Conservation (phyloP, 306 rosid genomes). For the Glycyrrhiza uralensis region DNA sequence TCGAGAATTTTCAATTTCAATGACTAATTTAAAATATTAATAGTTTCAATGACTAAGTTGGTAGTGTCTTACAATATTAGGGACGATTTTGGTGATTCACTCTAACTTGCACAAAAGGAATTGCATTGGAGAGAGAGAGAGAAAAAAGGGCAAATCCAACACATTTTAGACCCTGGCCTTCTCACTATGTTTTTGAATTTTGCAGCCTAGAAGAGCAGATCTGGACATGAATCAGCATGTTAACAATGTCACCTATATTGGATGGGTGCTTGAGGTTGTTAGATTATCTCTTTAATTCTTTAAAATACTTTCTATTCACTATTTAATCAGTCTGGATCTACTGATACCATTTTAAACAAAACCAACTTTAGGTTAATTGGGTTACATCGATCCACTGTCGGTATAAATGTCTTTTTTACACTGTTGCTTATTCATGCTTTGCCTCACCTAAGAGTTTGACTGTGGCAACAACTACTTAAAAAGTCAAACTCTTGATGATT, state of each 20-base stretch:
- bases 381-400: no score
- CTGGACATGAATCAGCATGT: slow-evolving; percentile 96
- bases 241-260: slow-evolving; percentile 86
- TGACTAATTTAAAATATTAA: no score
- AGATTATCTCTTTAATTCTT: slow-evolving; percentile 4
- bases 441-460: neutral
- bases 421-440: neutral
- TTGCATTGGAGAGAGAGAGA: neutral
- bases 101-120: neutral
- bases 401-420: neutral
- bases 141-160: neutral
- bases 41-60: no score
- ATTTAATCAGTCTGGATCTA: neutral
- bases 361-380: no score
- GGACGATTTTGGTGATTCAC: no score
- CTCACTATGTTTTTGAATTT: slow-evolving; percentile 34
- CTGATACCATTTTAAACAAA: neutral
- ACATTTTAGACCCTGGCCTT: slow-evolving; percentile 17
- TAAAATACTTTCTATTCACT: neutral
- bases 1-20: no score
- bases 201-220: slow-evolving; percentile 95
- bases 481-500: neutral
- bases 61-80: no score
- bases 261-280: slow-evolving; percentile 95
- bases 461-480: neutral